phyloP scores from a whole-genome alignment of 345 rosid genomes.

The Arabidopsis arenosa region DNA sequence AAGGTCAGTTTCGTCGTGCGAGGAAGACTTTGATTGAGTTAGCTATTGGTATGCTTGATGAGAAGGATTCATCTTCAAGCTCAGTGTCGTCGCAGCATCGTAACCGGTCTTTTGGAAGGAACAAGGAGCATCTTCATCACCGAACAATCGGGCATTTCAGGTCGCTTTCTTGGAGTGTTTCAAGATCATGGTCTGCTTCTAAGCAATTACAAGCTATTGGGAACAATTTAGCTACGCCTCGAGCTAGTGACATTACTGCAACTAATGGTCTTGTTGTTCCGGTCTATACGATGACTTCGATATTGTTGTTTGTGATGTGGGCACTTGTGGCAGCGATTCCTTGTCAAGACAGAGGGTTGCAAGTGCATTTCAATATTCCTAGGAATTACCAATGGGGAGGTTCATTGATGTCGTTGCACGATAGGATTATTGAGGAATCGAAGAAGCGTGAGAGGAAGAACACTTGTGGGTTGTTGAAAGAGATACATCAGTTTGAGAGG shows the following conservation, averaged over 20 bases:
- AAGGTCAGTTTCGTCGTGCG: constrained; percentile 89
- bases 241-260: constrained; percentile 59
- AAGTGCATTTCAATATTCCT: constrained; percentile 74
- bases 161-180: constrained; percentile 91
- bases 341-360: constrained; percentile 91
- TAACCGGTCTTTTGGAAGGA: constrained; percentile 83
- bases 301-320: constrained; percentile 88
- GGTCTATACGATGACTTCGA: constrained; percentile 66
- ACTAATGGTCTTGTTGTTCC: constrained; percentile 69
- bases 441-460: constrained; percentile 78
- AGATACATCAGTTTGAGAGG: constrained; percentile 78
- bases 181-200: constrained; percentile 95
- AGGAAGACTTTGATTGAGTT: constrained; percentile 77
- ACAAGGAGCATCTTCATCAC: constrained; percentile 46
- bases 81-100: constrained; percentile 50
- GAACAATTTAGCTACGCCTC: constrained; percentile 61
- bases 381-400: constrained; percentile 71
- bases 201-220: constrained; percentile 86
- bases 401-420: constrained; percentile 65
- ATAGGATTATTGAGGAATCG: constrained; percentile 79
- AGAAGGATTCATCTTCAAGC: constrained; percentile 64
- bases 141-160: constrained; percentile 68
- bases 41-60: constrained; percentile 84
- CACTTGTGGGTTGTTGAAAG: constrained; percentile 76
- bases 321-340: constrained; percentile 93